phyloP scores from a whole-genome alignment of 495 filamentous ascomycete genomes.

The Aspergillus nidulans region DNA sequence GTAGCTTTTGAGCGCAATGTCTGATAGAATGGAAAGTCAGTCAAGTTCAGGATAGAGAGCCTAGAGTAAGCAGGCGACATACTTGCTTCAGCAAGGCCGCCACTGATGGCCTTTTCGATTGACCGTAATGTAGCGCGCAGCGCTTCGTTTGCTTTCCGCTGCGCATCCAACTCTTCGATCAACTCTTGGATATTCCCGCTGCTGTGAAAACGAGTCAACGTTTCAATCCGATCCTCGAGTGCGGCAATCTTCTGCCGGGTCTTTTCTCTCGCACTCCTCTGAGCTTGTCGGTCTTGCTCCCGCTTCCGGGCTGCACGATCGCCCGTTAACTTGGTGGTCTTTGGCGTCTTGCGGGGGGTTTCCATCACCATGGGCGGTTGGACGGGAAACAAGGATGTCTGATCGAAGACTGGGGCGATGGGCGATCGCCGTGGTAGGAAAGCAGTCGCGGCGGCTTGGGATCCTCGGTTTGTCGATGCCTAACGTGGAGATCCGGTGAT shows the following conservation, averaged over 20 bases:
- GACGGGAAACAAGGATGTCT: neutral
- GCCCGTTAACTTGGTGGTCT: slow-evolving; percentile 7
- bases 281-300: slow-evolving; percentile 16
- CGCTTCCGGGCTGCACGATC: slow-evolving; percentile 16
- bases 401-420: neutral
- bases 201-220: slow-evolving; percentile 11
- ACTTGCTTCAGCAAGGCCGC: slow-evolving; percentile 10
- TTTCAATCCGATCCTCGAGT: slow-evolving; percentile 12
- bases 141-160: slow-evolving; percentile 13
- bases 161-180: slow-evolving; percentile 13
- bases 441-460: neutral
- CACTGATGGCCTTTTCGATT: slow-evolving; percentile 6
- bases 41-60: neutral
- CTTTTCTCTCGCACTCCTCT: slow-evolving; percentile 16
- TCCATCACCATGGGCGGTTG: slow-evolving; percentile 5
- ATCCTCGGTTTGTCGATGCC: neutral
- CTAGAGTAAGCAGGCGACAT: neutral
- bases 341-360: slow-evolving; percentile 4
- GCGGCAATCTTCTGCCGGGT: slow-evolving; percentile 11
- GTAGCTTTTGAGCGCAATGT: neutral
- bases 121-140: slow-evolving; percentile 6
- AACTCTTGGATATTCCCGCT: slow-evolving; percentile 13
- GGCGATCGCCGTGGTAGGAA: neutral
- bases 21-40: neutral
- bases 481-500: neutral